Evolutionary conservation across 805 yeast genomes (phyloP), one percentile per base, ranked within the genome.

Genomic region (Schwanniomyces vanrijiae): DNA sequence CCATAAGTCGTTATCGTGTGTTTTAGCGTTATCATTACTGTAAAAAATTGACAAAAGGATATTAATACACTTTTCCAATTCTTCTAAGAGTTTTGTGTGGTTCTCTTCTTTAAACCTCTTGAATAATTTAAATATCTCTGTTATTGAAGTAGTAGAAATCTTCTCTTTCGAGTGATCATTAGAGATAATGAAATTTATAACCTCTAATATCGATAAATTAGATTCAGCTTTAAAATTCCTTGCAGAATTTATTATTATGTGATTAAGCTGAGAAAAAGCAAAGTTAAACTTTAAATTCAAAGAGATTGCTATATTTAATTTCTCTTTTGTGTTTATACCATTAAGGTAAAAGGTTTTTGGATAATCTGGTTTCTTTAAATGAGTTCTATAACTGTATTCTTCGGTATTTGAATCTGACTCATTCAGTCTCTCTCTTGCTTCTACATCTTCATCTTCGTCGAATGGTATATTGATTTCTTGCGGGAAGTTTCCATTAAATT

Each of bases 261-360:
- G 40, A 18, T 56, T 49, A 3, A 43, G 43, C 22, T 45, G 42
- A 11, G 48, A 40, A 21, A 58, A 54, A 5, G 45, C 41, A 22
- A 52, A 53, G 7, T 45, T 28, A 42, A 54, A 56, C n/a, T 22
- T 31, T 16, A 21, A 21, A 22, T 40, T n/a, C 16, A 58, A 33
- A 8, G n/a, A 20, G 7, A 28, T 18, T 1, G 48, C 41, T 2
- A 56, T 29, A n/a, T 42, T 45, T 19, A 51, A 51, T 25, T 45
- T 47, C 14, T 47, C 34, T n/a, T n/a, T 28, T 1, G 54, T 37
- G 21, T 45, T 37, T 14, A 58, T 45, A 1, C 60, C 60, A 14
- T 43, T 37, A 2, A 42, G n/a, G 50, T 55, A 56, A 26, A 52
- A 44, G 2, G 29, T 24, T 20, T 22, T 37, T 20, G 47, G 47